phyloP scores from a whole-genome alignment of 148 eudicot genomes.

The Beta vulgaris region DNA sequence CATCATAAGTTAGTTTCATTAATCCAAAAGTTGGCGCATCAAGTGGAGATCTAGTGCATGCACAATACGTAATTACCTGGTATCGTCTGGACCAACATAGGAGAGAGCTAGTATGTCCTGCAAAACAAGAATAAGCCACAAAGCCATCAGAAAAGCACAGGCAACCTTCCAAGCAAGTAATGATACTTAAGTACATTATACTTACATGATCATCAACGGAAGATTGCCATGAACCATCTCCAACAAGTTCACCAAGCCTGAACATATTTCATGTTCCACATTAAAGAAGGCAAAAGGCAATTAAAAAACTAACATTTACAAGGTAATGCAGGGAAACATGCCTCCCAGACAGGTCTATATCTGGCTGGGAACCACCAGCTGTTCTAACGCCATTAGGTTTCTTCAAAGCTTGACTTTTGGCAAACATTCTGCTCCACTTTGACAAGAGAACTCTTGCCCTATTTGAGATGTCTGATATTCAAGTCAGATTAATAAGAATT shows the following conservation, averaged over 20 bases:
- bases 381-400: slow-evolving; percentile 52
- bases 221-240: slow-evolving; percentile 58
- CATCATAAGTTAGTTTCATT: slow-evolving; percentile 14
- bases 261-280: slow-evolving; percentile 14
- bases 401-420: slow-evolving; percentile 65
- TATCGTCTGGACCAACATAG: slow-evolving; percentile 33
- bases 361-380: slow-evolving; percentile 48
- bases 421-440: slow-evolving; percentile 86
- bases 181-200: slow-evolving; percentile 1
- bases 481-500: slow-evolving; percentile 69
- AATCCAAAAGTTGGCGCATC: neutral
- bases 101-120: slow-evolving; percentile 43
- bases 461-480: slow-evolving; percentile 89
- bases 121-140: slow-evolving; percentile 17
- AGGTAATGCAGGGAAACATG: slow-evolving; percentile 21
- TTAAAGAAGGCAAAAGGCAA: neutral
- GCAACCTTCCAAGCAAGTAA: slow-evolving; percentile 12
- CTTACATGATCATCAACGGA: slow-evolving; percentile 54
- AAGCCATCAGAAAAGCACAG: slow-evolving; percentile 17
- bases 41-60: slow-evolving; percentile 1
- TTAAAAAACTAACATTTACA: neutral
- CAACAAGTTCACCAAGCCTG: slow-evolving; percentile 83
- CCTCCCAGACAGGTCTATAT: slow-evolving; percentile 80
- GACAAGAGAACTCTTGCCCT: slow-evolving; percentile 76
- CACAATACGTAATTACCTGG: slow-evolving; percentile 39